Percentiles rank a stretch among this genome's conserved stretches.
Conservation (phyloP, 2,329 filamentous ascomycete genomes). For the Sporothrix luriei region DNA sequence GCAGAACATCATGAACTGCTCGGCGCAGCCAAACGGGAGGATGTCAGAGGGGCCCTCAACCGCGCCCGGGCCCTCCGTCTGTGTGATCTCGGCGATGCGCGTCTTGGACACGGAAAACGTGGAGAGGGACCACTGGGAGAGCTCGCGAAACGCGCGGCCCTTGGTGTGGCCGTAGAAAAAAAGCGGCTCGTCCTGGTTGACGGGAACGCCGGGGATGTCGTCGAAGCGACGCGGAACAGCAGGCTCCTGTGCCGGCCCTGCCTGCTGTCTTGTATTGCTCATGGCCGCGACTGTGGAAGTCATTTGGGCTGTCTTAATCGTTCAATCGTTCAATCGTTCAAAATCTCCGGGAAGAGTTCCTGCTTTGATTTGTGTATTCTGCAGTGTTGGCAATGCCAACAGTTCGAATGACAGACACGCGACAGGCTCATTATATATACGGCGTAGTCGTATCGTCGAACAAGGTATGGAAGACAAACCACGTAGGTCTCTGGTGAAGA, state of each 20-base stretch:
- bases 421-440: neutral
- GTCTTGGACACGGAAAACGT: slow-evolving; percentile 40
- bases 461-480: neutral
- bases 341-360: no score
- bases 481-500: neutral
- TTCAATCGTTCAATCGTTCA: no score
- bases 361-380: neutral
- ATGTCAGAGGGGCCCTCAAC: slow-evolving; percentile 26
- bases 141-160: slow-evolving; percentile 40
- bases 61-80: slow-evolving; percentile 26
- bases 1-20: slow-evolving; percentile 51
- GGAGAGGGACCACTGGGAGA: slow-evolving; percentile 45
- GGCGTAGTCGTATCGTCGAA: neutral
- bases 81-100: slow-evolving; percentile 40
- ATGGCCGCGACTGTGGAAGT: neutral
- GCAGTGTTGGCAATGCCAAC: neutral
- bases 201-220: slow-evolving; percentile 16
- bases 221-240: neutral
- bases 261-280: slow-evolving; percentile 9
- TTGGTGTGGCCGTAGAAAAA: slow-evolving; percentile 42
- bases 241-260: neutral
- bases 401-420: neutral
- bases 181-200: slow-evolving; percentile 29
- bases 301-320: neutral
- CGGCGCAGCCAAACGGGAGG: slow-evolving; percentile 44